Conservation (phyloP, 371 early-diverging fungal genomes). For the Mucor sp. region DNA sequence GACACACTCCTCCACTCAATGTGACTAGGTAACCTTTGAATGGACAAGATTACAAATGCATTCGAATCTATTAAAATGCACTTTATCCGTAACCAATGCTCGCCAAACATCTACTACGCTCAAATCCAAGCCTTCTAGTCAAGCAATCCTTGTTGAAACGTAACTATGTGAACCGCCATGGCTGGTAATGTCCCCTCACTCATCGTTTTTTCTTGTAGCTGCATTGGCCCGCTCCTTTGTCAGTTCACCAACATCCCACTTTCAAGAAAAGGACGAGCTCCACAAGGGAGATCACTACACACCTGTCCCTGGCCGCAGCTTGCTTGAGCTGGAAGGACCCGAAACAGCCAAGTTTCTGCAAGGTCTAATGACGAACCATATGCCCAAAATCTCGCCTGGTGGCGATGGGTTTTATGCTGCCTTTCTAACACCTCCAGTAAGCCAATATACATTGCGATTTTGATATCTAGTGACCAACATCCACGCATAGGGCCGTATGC, state of each 20-base stretch:
- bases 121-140: neutral
- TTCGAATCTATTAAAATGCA: slow-evolving; percentile 1
- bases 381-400: slow-evolving; percentile 69
- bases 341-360: slow-evolving; percentile 86
- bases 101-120: neutral
- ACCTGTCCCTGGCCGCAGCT: slow-evolving; percentile 62
- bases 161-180: neutral
- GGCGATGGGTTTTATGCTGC: slow-evolving; percentile 72
- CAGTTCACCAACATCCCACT: slow-evolving; percentile 12
- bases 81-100: neutral
- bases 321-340: slow-evolving; percentile 70
- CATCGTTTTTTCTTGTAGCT: neutral
- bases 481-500: slow-evolving; percentile 71
- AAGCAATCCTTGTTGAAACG: neutral
- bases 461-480: neutral
- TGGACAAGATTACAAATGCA: neutral
- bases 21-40: neutral
- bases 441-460: neutral
- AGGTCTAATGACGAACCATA: slow-evolving; percentile 89
- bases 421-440: slow-evolving; percentile 82
- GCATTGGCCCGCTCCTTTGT: slow-evolving; percentile 12
- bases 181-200: neutral
- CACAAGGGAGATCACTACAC: slow-evolving; percentile 37
- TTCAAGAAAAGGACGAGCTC: slow-evolving; percentile 21
- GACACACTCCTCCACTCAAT: neutral